phyloP scores from a whole-genome alignment of 306 rosid genomes.

The Cicer chorassanicum region DNA sequence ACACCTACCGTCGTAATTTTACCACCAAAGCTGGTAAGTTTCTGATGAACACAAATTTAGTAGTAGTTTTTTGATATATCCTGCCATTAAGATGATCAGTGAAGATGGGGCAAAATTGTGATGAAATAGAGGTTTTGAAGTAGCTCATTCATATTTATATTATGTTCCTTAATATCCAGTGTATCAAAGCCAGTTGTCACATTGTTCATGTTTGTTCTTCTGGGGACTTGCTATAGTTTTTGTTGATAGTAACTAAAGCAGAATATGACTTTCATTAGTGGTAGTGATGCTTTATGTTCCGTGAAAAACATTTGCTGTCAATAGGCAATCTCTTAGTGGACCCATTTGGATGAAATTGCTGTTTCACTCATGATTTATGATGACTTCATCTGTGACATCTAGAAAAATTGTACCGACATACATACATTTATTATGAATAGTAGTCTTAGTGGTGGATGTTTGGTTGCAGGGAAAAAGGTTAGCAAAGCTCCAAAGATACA shows the following conservation, averaged over 20 bases:
- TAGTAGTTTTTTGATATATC: no score
- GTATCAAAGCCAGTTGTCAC: background rate
- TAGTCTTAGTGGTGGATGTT: background rate
- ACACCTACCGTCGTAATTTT: conserved; percentile 49
- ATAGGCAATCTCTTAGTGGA: background rate
- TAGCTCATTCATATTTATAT: background rate
- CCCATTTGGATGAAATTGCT: background rate
- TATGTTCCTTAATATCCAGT: background rate
- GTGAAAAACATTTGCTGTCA: background rate
- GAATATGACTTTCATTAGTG: background rate
- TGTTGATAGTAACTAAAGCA: background rate
- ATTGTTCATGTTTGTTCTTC: background rate
- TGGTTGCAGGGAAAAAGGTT: conserved; percentile 49
- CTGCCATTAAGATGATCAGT: background rate
- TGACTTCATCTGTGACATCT: background rate
- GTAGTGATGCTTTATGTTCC: background rate
- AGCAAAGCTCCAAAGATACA: conserved; percentile 54
- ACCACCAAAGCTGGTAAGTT: conserved; percentile 46
- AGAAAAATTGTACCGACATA: background rate
- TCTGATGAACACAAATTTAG: background rate
- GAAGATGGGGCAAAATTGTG: background rate
- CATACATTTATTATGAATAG: background rate
- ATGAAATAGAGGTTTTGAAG: background rate
- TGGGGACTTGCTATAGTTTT: background rate
- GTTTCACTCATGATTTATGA: background rate